Evolutionary conservation across 2,329 filamentous ascomycete species (phyloP).

Genomic region (Rhynchosporium secalis): DNA sequence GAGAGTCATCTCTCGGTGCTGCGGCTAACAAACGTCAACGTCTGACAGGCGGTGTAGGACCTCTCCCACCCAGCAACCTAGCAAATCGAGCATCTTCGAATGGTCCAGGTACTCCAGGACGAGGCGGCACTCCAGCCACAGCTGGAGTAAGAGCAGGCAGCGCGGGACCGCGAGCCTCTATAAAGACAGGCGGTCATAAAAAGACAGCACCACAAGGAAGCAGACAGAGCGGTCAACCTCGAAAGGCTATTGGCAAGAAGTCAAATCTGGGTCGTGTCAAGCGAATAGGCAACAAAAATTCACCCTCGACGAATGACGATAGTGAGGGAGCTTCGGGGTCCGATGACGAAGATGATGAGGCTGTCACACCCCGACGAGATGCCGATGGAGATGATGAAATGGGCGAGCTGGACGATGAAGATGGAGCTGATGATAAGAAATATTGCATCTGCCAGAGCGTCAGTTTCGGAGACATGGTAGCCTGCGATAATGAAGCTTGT

Average conservation of each 20-base stretch:
- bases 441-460: constrained; percentile 84
- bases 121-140: constrained; percentile 43
- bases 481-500: constrained; percentile 81
- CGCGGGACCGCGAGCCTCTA: constrained; percentile 54
- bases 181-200: constrained; percentile 40
- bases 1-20: constrained; percentile 61
- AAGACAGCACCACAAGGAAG: constrained; percentile 39
- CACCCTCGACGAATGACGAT: constrained; percentile 63
- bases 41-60: constrained; percentile 46
- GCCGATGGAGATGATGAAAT: constrained; percentile 53
- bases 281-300: constrained; percentile 53
- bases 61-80: constrained; percentile 54
- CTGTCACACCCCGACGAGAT: constrained; percentile 48
- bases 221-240: constrained; percentile 36
- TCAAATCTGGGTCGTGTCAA: constrained; percentile 65
- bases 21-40: constrained; percentile 56
- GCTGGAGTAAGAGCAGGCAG: constrained; percentile 52
- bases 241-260: constrained; percentile 44
- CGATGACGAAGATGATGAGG: constrained; percentile 51
- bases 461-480: constrained; percentile 86
- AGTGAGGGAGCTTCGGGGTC: constrained; percentile 62
- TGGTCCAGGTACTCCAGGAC: constrained; percentile 59
- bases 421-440: constrained; percentile 71
- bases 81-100: constrained; percentile 60
- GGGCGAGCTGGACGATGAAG: constrained; percentile 62